phyloP scores from a whole-genome alignment of 495 filamentous ascomycete species.

The Schizothecium vesticola region DNA sequence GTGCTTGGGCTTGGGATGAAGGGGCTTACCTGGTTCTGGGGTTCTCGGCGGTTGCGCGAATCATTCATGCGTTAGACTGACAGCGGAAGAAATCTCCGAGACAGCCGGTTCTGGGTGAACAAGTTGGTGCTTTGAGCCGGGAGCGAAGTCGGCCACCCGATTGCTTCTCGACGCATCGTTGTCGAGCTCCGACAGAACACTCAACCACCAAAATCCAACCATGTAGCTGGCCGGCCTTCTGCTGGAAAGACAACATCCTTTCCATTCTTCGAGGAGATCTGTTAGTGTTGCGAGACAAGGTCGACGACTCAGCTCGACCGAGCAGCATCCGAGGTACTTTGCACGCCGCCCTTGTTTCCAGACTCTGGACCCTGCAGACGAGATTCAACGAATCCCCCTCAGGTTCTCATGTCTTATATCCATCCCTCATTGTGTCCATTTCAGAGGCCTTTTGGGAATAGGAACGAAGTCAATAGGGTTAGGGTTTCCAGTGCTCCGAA shows the following conservation, averaged over 20 bases:
- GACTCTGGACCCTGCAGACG: background rate
- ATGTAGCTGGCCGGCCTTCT: too few species aligned
- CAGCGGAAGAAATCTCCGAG: constrained; percentile 3
- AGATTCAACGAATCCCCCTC: background rate
- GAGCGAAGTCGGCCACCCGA: background rate
- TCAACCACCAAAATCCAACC: too few species aligned
- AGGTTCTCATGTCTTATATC: background rate
- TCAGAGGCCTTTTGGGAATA: too few species aligned
- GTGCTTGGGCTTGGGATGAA: background rate
- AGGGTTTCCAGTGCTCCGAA: constrained; percentile 1
- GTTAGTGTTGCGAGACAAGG: background rate
- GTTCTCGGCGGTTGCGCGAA: background rate
- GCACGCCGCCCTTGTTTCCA: background rate
- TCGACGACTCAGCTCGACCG: background rate
- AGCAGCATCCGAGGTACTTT: background rate
- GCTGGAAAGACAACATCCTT: too few species aligned
- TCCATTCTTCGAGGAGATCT: too few species aligned
- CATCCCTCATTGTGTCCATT: too few species aligned
- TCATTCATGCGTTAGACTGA: background rate
- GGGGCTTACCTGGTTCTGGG: background rate
- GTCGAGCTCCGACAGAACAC: background rate
- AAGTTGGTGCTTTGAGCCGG: background rate
- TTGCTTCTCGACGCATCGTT: background rate
- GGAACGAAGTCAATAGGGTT: background rate
- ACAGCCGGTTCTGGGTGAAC: background rate